Evolutionary conservation across 805 yeast species (phyloP).

Genomic region (Hanseniaspora clermontiae): DNA sequence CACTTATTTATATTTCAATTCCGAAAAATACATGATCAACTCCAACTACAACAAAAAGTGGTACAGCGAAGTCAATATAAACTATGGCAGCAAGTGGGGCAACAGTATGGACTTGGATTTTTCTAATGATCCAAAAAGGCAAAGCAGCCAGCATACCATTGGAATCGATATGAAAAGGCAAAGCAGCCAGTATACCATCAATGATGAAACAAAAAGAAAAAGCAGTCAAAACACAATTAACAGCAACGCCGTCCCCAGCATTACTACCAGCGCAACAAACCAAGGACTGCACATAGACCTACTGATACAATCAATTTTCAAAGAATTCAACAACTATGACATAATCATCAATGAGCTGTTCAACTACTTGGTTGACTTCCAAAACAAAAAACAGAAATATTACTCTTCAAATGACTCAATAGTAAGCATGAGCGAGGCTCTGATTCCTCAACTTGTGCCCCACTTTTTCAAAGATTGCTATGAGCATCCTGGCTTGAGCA

Average conservation of each 20-base stretch:
- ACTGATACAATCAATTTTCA: constrained; percentile 19
- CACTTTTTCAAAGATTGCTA: constrained; percentile 53
- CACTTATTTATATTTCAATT: constrained; percentile 46
- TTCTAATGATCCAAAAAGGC: not conserved
- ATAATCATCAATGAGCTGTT: constrained; percentile 24
- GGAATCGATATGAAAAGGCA: not conserved
- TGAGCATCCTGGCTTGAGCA: constrained; percentile 8
- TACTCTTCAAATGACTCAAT: not conserved
- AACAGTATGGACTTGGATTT: not conserved
- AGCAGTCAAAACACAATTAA: not conserved
- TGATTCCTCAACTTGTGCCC: constrained; percentile 55
- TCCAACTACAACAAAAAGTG: constrained; percentile 1
- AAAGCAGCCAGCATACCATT: not conserved
- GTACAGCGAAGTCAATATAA: not conserved
- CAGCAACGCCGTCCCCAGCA: not conserved
- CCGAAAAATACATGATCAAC: constrained; percentile 14
- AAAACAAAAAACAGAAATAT: constrained; percentile 16
- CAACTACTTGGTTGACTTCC: constrained; percentile 21
- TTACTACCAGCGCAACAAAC: constrained; percentile 1
- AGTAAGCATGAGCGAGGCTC: constrained; percentile 7
- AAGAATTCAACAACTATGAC: constrained; percentile 23
- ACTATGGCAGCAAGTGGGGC: not conserved
- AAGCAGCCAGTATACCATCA: not conserved
- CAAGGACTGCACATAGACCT: constrained; percentile 15
- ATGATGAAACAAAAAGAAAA: not conserved